Evolutionary conservation across 2,329 filamentous ascomycete species (phyloP).

Genomic region (Botrytis aclada): DNA sequence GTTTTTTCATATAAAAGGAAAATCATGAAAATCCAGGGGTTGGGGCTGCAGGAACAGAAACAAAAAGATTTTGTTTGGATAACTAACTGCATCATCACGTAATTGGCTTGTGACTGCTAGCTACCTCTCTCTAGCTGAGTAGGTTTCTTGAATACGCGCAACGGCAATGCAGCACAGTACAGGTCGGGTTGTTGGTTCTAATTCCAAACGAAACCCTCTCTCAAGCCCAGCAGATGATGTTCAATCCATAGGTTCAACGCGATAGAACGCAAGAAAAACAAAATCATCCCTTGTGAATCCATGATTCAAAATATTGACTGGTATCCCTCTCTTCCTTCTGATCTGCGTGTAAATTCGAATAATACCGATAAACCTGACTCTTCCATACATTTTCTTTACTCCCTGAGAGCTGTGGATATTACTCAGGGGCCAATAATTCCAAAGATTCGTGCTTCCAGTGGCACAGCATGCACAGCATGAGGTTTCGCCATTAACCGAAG

Average conservation of each 20-base stretch:
- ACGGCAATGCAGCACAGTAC: background rate
- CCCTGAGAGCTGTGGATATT: conserved; percentile 3
- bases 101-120: background rate
- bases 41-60: background rate
- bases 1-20: background rate
- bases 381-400: background rate
- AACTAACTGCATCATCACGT: background rate
- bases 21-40: background rate
- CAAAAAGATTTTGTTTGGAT: background rate
- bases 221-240: background rate
- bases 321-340: background rate
- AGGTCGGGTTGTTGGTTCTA: background rate
- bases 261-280: background rate
- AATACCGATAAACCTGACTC: background rate
- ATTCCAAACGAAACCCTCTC: background rate
- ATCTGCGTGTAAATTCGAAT: background rate
- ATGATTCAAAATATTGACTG: background rate
- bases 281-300: background rate
- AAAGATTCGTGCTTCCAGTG: background rate
- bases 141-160: background rate
- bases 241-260: background rate
- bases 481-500: conserved; percentile 12
- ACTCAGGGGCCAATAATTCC: conserved; percentile 15
- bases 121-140: background rate
- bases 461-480: conserved; percentile 2